Conservation (phyloP, 2,329 filamentous ascomycete species). For the Raffaelea ambrosiae region DNA sequence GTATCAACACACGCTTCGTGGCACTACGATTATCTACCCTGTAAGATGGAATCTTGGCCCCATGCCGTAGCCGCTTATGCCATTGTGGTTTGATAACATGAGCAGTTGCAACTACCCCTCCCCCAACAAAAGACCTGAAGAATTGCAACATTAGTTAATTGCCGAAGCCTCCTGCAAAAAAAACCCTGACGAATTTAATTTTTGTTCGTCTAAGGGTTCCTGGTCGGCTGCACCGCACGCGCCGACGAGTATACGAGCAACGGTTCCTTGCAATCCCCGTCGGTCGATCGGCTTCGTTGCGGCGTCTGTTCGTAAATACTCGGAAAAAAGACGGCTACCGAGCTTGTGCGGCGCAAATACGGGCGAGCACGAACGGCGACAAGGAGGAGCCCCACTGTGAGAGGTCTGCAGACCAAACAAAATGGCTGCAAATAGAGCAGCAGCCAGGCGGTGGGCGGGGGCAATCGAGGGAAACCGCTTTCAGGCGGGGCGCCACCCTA, state of each 20-base stretch:
- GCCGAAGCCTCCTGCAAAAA: no score
- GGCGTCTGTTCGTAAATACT: slow-evolving; percentile 14
- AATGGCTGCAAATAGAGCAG: slow-evolving; percentile 6
- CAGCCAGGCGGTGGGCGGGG: neutral
- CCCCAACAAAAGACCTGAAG: no score
- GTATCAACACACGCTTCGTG: no score
- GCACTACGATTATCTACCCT: no score
- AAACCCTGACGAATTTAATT: no score
- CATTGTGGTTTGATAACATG: no score
- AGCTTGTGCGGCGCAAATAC: slow-evolving; percentile 2
- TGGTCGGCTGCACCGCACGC: neutral
- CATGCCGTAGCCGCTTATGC: no score
- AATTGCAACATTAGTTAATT: neutral
- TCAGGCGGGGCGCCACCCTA: no score
- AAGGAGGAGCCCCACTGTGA: slow-evolving; percentile 1
- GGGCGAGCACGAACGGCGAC: neutral
- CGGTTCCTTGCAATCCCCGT: slow-evolving; percentile 1
- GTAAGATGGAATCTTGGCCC: no score
- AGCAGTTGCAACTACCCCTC: no score
- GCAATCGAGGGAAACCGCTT: neutral
- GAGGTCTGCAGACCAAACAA: slow-evolving; percentile 14
- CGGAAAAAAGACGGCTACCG: slow-evolving; percentile 13
- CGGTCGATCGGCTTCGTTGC: slow-evolving; percentile 12
- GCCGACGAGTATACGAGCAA: neutral
- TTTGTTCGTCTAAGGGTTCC: no score